A percentile compares a stretch with the other conserved stretches of the same genome.
Conservation (phyloP, 768 basidiomycete genomes). For the Lactarius evosmus region DNA sequence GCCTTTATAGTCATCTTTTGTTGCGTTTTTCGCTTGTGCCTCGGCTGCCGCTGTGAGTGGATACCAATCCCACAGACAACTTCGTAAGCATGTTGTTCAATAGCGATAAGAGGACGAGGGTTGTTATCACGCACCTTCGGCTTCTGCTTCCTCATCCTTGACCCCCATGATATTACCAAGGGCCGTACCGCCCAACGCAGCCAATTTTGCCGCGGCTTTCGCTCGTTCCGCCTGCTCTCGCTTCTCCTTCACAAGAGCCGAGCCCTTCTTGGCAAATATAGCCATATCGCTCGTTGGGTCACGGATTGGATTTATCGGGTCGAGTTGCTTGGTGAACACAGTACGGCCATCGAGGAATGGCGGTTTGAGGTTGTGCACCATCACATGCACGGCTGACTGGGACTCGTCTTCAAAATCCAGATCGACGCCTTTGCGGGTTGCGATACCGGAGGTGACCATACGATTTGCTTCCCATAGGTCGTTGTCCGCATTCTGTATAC, state of each 20-base stretch:
- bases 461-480: conserved; percentile 99
- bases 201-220: conserved; percentile 94
- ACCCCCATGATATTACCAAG: conserved; percentile 99
- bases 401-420: conserved; percentile 96
- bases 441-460: conserved; percentile 94
- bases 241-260: conserved; percentile 89
- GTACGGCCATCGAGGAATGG: conserved; percentile 97
- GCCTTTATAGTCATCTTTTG: conserved; percentile 76
- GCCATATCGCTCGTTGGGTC: conserved; percentile 95
- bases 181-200: conserved; percentile 84
- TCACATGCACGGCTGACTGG: conserved; percentile 94
- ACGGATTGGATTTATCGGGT: conserved; percentile 94
- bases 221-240: conserved; percentile 94
- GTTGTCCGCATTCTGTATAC: conserved; percentile 85
- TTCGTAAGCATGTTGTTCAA: conserved; percentile 81
- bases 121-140: conserved; percentile 64
- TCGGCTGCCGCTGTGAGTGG: conserved; percentile 47
- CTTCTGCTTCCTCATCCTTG: conserved; percentile 89
- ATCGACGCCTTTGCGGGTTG: conserved; percentile 81
- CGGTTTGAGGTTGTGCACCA: conserved; percentile 95
- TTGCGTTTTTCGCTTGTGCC: conserved; percentile 46
- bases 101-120: conserved; percentile 28
- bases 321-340: conserved; percentile 93
- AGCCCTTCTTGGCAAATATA: conserved; percentile 95
- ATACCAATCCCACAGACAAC: conserved; percentile 35